Percentiles rank a stretch among this genome's conserved stretches.
phyloP scores from a whole-genome alignment of 2,329 filamentous ascomycete species.

The Akanthomyces dipterigenus region DNA sequence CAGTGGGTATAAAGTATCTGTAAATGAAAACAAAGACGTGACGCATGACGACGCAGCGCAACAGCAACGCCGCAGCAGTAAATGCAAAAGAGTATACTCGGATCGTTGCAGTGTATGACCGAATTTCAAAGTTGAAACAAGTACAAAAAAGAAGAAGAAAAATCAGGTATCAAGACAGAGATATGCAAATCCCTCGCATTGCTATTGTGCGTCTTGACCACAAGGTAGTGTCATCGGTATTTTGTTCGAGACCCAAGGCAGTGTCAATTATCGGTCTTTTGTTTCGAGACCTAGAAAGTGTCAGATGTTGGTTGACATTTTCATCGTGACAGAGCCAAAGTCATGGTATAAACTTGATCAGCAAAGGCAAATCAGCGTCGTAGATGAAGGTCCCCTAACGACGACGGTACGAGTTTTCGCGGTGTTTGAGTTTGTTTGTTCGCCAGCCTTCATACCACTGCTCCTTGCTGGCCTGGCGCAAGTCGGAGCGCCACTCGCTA shows the following conservation, averaged over 20 bases:
- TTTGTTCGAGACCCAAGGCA: background rate
- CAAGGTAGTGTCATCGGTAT: background rate
- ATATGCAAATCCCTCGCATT: background rate
- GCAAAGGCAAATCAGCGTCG: conserved; percentile 11
- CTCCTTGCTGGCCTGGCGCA: conserved; percentile 84
- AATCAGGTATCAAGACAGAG: background rate
- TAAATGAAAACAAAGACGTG: conserved; percentile 5
- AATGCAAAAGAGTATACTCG: conserved; percentile 7
- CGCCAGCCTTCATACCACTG: conserved; percentile 97
- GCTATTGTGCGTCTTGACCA: conserved; percentile 1
- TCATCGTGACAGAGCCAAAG: background rate
- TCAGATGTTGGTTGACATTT: too few relatives aligned
- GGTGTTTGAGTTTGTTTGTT: conserved; percentile 58
- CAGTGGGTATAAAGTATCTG: conserved; percentile 8
- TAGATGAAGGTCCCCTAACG: conserved; percentile 22
- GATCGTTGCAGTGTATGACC: background rate
- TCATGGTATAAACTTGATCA: conserved; percentile 7
- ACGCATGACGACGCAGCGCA: background rate
- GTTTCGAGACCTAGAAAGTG: background rate
- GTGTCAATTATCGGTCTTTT: too few relatives aligned
- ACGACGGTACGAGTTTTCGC: conserved; percentile 33
- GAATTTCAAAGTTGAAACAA: background rate
- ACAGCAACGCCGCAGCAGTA: background rate
- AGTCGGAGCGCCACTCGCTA: conserved; percentile 82
- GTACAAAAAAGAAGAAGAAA: background rate